A percentile compares a stretch with the other conserved stretches of the same genome.
These are phyloP conservation scores for Candida golubevii DNA, from an alignment of 805 yeast species.

Conservation along the genomic window DNA sequence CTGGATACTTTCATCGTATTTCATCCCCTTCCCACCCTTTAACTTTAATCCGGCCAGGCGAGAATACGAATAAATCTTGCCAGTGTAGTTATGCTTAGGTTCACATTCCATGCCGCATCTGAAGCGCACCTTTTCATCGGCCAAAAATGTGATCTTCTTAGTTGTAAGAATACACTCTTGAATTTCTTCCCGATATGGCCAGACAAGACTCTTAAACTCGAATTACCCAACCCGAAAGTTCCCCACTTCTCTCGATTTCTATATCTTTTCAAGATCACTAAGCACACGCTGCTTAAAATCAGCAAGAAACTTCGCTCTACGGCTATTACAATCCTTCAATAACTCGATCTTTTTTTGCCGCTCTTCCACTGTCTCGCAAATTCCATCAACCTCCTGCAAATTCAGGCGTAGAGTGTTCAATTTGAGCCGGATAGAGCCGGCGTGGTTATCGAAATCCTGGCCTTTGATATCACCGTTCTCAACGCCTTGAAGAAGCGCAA, in stretches of 20 bases:
- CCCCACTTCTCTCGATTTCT: too few species aligned
- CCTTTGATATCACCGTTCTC: constrained; percentile 34
- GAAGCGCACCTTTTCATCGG: neutral
- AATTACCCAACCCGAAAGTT: too few species aligned
- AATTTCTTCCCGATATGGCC: too few species aligned
- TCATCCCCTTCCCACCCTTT: too few species aligned
- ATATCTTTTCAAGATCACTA: constrained; percentile 3
- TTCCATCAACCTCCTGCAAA: constrained; percentile 42
- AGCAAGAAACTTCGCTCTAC: constrained; percentile 22
- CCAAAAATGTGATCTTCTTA: too few species aligned
- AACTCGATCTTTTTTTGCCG: constrained; percentile 27
- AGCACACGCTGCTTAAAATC: constrained; percentile 14
- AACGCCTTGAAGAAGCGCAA: constrained; percentile 30
- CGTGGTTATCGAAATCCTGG: constrained; percentile 40
- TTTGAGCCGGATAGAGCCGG: constrained; percentile 44
- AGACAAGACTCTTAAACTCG: too few species aligned
- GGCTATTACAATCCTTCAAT: constrained; percentile 28
- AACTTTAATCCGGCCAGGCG: too few species aligned
- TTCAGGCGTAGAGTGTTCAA: constrained; percentile 31
- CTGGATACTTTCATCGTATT: too few species aligned
- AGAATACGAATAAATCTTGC: too few species aligned
- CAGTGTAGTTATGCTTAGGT: too few species aligned
- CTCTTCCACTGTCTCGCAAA: constrained; percentile 39
- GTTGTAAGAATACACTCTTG: too few species aligned
- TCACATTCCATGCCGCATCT: too few species aligned